Base-by-base conservation (phyloP, 305 asterid species). In the Solanum aculeatissimum region DNA sequence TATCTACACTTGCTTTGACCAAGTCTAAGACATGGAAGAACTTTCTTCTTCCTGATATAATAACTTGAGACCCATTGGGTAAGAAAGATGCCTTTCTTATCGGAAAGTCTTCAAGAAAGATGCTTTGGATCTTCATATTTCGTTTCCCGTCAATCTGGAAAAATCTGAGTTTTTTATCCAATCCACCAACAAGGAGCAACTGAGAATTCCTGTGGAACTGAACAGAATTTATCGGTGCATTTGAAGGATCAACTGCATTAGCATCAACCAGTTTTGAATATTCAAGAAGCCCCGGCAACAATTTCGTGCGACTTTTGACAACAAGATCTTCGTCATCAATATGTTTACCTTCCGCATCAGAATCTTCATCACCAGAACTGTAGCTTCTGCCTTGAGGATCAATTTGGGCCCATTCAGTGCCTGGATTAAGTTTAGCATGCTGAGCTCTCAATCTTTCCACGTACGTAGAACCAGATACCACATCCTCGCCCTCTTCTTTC, bases 121-220 rank as follows among this genome's bases (percentile, higher is more conserved):
- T 88, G 89, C 95, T 95, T 80, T 95, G 97, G 25, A 96, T 88
- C 86, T 87, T 88, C 42, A 92, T 93, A 82, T 96, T 96, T 85
- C 93, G 91, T 84, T 92, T 96, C 10, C 99, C 99, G 25, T 96
- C 99, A 71, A 95, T 87, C 85, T 96, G 98, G 77, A 94, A 96
- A 90, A 95, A 96, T 83, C 90, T 91, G 47, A 96, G 86, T 47
- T 88, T 92, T 77, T 87, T 92, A 85, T 94, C 98, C 83, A 95
- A 84, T 11, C 98, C 98, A 85, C 97, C 99, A 87, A 92, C 92
- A 53, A 96, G 98, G 25, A 95, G 97, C 90, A 96, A 87, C 89
- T 96, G 98, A 1, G 92, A 90, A 80, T 96, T 96, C 86, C 90
- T 93, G 86, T 96, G 98, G 88, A 96, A 96, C 89, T 96, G 91